Conservation (phyloP, 208 protist genomes). For the Borovskyia barvae region DNA sequence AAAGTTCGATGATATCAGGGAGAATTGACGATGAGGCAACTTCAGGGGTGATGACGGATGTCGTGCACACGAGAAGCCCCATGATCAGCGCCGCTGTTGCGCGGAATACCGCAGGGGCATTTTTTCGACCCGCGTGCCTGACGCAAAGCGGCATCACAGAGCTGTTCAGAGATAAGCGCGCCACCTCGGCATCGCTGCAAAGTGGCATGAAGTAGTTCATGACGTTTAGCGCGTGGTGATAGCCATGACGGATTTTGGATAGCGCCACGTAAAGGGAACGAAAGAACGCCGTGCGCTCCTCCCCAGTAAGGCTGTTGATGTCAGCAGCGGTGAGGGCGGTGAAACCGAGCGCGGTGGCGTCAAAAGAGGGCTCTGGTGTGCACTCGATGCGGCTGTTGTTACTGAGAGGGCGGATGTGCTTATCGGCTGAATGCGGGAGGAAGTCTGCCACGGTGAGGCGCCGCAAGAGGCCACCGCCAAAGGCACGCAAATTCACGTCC, state of each 20-base stretch:
- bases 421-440: constrained; percentile 67
- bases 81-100: constrained; percentile 74
- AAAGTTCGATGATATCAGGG: constrained; percentile 50
- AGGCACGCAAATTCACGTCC: constrained; percentile 13
- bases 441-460: constrained; percentile 38
- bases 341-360: constrained; percentile 61
- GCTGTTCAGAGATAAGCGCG: constrained; percentile 90
- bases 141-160: constrained; percentile 89
- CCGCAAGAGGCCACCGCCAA: constrained; percentile 16
- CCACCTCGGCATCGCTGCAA: constrained; percentile 60
- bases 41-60: constrained; percentile 67
- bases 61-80: constrained; percentile 84
- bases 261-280: constrained; percentile 27
- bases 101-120: constrained; percentile 49
- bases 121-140: constrained; percentile 52
- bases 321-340: constrained; percentile 46
- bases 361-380: constrained; percentile 66
- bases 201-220: constrained; percentile 88
- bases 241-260: constrained; percentile 17
- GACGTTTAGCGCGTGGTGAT: constrained; percentile 54
- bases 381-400: constrained; percentile 88
- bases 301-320: constrained; percentile 47
- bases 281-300: constrained; percentile 32
- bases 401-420: constrained; percentile 87
- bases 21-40: constrained; percentile 69